These are phyloP conservation scores for Schizophyllum amplum DNA, from an alignment of 1,284 basidiomycete species.

Conservation along the genomic window DNA sequence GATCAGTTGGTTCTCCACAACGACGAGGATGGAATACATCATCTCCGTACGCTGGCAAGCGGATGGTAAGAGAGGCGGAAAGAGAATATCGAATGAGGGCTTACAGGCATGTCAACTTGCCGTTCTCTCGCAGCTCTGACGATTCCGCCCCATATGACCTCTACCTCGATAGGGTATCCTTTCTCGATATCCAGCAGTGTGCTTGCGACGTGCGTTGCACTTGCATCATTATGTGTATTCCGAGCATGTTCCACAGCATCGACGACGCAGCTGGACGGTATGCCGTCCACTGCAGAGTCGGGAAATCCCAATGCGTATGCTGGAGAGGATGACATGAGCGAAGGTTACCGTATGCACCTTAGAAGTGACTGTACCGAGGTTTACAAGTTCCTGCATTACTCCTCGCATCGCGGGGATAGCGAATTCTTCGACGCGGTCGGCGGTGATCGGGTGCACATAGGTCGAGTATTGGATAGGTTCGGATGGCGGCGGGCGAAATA, in stretches of 20 bases:
- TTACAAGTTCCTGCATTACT: constrained; percentile 21
- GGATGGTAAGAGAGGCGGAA: too few species aligned
- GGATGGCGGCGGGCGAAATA: constrained; percentile 25
- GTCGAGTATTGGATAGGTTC: constrained; percentile 10
- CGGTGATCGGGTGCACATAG: constrained; percentile 16
- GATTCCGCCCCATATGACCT: constrained; percentile 36
- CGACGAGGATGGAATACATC: constrained; percentile 28
- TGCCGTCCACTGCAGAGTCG: neutral
- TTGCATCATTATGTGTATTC: constrained; percentile 12
- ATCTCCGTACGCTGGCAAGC: constrained; percentile 27
- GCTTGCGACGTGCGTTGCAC: constrained; percentile 20
- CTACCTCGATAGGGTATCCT: constrained; percentile 34
- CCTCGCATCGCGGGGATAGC: constrained; percentile 23
- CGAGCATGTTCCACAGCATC: neutral
- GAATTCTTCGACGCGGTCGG: constrained; percentile 20
- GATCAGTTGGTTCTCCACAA: constrained; percentile 29
- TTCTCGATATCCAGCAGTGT: constrained; percentile 26
- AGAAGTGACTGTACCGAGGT: neutral
- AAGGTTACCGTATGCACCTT: neutral
- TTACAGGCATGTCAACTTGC: constrained; percentile 18
- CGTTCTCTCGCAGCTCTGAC: constrained; percentile 24
- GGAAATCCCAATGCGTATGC: neutral
- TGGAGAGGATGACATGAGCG: neutral
- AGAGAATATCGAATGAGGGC: neutral
- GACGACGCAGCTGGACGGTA: neutral